Conservation (phyloP, 768 basidiomycete genomes). For the Mycena filopes region DNA sequence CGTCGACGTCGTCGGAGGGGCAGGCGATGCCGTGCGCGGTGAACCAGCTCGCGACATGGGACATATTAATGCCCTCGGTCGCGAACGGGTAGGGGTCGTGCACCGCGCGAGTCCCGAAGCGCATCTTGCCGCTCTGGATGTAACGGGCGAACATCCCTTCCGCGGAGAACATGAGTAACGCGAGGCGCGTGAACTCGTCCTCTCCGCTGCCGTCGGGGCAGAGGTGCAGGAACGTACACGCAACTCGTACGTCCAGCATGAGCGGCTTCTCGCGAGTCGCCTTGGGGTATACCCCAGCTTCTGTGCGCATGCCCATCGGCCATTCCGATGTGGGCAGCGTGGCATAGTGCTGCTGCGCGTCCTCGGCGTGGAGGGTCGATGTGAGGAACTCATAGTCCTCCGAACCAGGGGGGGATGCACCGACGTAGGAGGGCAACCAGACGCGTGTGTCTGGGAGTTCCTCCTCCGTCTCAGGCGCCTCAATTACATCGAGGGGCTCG, state of each 20-base stretch:
- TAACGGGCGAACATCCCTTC: neutral
- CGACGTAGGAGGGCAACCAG: neutral
- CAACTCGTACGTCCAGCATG: neutral
- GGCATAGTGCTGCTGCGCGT: neutral
- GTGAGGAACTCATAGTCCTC: too few species aligned
- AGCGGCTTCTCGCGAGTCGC: neutral
- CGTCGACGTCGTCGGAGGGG: neutral
- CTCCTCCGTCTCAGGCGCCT: neutral
- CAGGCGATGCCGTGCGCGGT: neutral
- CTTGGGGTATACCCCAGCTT: neutral
- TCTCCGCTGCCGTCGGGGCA: neutral
- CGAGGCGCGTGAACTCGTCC: neutral
- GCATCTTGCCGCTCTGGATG: neutral
- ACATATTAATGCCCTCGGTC: neutral
- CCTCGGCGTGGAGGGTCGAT: too few species aligned
- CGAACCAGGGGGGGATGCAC: neutral
- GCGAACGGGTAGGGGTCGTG: neutral
- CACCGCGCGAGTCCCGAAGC: neutral
- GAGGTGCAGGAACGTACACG: neutral
- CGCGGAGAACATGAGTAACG: neutral
- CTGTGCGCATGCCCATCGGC: neutral
- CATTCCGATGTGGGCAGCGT: neutral
- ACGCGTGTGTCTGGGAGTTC: too few species aligned
- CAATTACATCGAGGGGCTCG: neutral
- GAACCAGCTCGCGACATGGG: neutral